Evolutionary conservation across 2,329 filamentous ascomycete genomes (phyloP).

Genomic region (Pseudogymnoascus sp.): DNA sequence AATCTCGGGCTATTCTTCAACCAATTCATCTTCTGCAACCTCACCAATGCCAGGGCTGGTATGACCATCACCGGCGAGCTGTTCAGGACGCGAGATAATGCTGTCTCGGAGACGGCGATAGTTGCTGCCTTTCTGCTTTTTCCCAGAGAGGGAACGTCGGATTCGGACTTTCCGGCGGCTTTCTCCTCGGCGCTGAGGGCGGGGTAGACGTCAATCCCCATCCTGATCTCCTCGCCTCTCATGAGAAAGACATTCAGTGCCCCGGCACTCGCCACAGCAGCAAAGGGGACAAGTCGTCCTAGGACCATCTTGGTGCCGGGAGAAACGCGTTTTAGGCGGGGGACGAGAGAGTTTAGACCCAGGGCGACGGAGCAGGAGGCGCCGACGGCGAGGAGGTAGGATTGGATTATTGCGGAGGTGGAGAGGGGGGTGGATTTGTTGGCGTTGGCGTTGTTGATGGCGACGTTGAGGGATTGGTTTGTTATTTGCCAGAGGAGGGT

Average conservation of each 20-base stretch:
- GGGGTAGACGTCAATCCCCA: slow-evolving; percentile 87
- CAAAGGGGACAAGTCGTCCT: slow-evolving; percentile 86
- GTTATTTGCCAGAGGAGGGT: slow-evolving; percentile 90
- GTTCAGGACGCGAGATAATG: slow-evolving; percentile 83
- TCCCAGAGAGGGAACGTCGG: slow-evolving; percentile 63
- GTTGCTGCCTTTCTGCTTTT: slow-evolving; percentile 82
- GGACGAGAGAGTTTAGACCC: slow-evolving; percentile 82
- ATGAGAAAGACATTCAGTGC: slow-evolving; percentile 95
- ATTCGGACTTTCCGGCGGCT: slow-evolving; percentile 52
- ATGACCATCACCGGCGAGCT: slow-evolving; percentile 96
- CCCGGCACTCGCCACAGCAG: slow-evolving; percentile 84
- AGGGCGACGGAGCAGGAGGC: slow-evolving; percentile 91
- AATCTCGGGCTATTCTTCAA: slow-evolving; percentile 66
- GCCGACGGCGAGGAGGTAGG: slow-evolving; percentile 83
- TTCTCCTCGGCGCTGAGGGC: slow-evolving; percentile 65
- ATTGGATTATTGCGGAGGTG: slow-evolving; percentile 71
- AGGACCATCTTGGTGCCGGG: slow-evolving; percentile 70
- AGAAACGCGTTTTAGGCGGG: slow-evolving; percentile 66
- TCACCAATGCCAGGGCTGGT: slow-evolving; percentile 76
- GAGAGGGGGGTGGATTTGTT: slow-evolving; percentile 94
- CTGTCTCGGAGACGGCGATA: slow-evolving; percentile 86
- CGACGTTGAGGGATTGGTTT: slow-evolving; percentile 97
- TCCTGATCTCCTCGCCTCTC: slow-evolving; percentile 90
- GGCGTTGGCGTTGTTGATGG: slow-evolving; percentile 93
- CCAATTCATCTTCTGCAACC: slow-evolving; percentile 77